phyloP scores from a whole-genome alignment of 306 rosid genomes.

The Herpetospermum pedunculosum region DNA sequence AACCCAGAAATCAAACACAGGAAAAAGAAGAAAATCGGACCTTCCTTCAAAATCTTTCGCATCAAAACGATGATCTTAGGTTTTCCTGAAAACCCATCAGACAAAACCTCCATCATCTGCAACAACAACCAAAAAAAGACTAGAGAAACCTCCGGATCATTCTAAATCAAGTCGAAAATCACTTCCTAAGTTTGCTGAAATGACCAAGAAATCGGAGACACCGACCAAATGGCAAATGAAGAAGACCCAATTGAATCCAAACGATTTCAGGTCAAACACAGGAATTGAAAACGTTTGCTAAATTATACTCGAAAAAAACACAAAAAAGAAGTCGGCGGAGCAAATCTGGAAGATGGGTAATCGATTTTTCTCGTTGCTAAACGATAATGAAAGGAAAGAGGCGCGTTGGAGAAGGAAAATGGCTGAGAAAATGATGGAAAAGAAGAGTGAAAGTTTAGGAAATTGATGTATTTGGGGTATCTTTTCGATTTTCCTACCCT shows the following conservation, averaged over 20 bases:
- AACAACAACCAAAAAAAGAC: constrained; percentile 23
- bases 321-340: neutral
- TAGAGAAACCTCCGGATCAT: constrained; percentile 19
- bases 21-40: constrained; percentile 17
- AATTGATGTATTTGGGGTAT: neutral
- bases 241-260: neutral
- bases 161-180: constrained; percentile 7
- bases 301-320: neutral
- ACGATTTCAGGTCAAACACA: constrained; percentile 20
- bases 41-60: constrained; percentile 28
- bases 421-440: constrained; percentile 14
- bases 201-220: neutral
- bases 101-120: constrained; percentile 19
- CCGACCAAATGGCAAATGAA: neutral
- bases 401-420: constrained; percentile 7
- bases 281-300: neutral
- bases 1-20: neutral
- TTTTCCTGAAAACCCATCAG: constrained; percentile 19
- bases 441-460: neutral
- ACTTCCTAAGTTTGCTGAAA: neutral
- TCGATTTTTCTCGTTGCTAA: neutral
- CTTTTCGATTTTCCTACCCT: neutral
- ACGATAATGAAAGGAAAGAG: neutral
- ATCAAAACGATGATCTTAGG: constrained; percentile 20
- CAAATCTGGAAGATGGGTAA: constrained; percentile 9